phyloP scores from a whole-genome alignment of 129 eudicot species.

The Deinandra increscens region DNA sequence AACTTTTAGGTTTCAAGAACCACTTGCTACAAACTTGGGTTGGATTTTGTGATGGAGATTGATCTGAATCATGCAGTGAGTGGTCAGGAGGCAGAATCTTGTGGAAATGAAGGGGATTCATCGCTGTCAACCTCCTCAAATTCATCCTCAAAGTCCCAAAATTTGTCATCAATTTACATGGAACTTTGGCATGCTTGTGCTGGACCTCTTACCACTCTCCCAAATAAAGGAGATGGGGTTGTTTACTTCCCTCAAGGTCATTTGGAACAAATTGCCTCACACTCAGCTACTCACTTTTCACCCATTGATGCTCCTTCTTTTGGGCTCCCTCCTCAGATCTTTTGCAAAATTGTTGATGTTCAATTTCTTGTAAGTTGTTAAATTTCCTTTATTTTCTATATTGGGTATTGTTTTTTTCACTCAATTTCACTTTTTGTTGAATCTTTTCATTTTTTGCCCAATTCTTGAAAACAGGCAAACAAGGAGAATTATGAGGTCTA shows the following conservation, averaged over 20 bases:
- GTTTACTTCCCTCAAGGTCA: slow-evolving; percentile 94
- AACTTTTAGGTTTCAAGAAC: slow-evolving; percentile 24
- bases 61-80: slow-evolving; percentile 76
- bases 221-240: slow-evolving; percentile 80
- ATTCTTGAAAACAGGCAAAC: slow-evolving; percentile 64
- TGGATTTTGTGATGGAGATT: slow-evolving; percentile 65
- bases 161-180: slow-evolving; percentile 49
- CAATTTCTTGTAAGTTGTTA: slow-evolving; percentile 64
- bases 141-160: slow-evolving; percentile 45
- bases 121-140: slow-evolving; percentile 45
- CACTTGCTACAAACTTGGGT: slow-evolving; percentile 10
- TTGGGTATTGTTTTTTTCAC: slow-evolving; percentile 17
- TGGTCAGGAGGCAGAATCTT: slow-evolving; percentile 44
- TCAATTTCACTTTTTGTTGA: slow-evolving; percentile 16
- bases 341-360: slow-evolving; percentile 79
- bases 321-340: slow-evolving; percentile 80
- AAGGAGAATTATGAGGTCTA: slow-evolving; percentile 92
- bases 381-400: background rate
- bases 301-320: slow-evolving; percentile 67
- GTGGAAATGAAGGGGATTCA: slow-evolving; percentile 39
- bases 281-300: slow-evolving; percentile 52
- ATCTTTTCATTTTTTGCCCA: slow-evolving; percentile 18
- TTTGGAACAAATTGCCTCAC: slow-evolving; percentile 69
- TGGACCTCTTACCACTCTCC: slow-evolving; percentile 79
- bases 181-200: slow-evolving; percentile 99